Evolutionary conservation across 306 rosid species (phyloP), one percentile per base, ranked within the genome.

Genomic region (Ochetophila trinervis): DNA sequence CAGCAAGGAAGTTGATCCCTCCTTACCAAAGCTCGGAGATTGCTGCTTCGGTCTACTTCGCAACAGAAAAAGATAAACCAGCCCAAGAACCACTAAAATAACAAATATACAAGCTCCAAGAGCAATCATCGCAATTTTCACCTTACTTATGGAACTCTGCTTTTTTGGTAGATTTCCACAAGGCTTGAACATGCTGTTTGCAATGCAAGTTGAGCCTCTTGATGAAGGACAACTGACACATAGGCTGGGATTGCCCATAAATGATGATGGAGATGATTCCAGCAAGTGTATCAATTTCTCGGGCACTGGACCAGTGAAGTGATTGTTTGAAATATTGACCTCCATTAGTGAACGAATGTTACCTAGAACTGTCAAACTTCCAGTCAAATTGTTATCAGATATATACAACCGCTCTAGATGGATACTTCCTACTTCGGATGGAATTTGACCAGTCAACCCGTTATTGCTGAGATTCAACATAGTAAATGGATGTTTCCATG

Each of bases 401-500:
- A 93, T 49, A 76, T 87, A 95, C 56, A 93, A n/a, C 8, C 5
- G n/a, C 66, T 36, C 76, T 17, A 87, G 74, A 20, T 0, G 70
- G 18, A 48, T 57, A 24, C 62, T 74, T 19, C 77, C 70, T 0
- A 92, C 57, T 75, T 83, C 95, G 0, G 18, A 44, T 47, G 98
- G 98, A 69, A 92, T 53, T 23, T 59, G 65, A 24, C 95, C 98
- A 10, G 62, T 82, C 80, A 92, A 75, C 48, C 79, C 78, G 72
- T 87, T 93, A 59, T 76, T 80, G 81, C 95, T 89, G 32, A 93
- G 86, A 82, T 93, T 93, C 78, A 93, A 69, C 18, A 73, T 83
- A 15, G 77, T 76, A 0, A 61, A 60, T 71, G 88, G 73, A 68
- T 65, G 74, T 72, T 68, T 69, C 86, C 89, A 48, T 52, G 75